These are phyloP conservation scores for Wickerhamomyces sp. DNA, from an alignment of 1,139 yeast genomes.

Conservation along the genomic window DNA sequence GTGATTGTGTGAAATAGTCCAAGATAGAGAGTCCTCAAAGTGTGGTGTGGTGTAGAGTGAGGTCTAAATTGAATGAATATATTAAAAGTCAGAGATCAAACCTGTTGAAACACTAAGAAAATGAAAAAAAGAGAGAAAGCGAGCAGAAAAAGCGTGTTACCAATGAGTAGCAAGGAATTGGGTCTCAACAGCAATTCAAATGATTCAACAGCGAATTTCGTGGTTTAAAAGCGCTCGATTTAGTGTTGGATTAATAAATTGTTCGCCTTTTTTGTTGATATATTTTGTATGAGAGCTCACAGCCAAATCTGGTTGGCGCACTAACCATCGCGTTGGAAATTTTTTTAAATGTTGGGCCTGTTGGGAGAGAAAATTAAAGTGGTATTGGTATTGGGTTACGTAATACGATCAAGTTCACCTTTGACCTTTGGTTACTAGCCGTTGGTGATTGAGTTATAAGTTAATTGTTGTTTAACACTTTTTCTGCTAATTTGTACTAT, in stretches of 20 bases:
- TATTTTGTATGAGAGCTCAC: background rate
- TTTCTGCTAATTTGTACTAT: too few species aligned
- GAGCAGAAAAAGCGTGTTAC: too few species aligned
- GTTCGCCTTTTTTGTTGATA: background rate
- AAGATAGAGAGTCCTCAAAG: background rate
- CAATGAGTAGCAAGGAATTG: too few species aligned
- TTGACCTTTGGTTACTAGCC: too few species aligned
- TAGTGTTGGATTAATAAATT: background rate
- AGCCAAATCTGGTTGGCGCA: background rate
- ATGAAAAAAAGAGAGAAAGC: too few species aligned
- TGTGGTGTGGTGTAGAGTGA: conserved; percentile 1
- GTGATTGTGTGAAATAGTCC: too few species aligned
- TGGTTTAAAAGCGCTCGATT: background rate
- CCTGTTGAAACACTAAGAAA: too few species aligned
- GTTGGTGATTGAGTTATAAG: too few species aligned
- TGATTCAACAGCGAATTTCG: background rate
- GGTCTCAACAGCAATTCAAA: too few species aligned
- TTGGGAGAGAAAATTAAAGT: background rate
- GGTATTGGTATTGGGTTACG: background rate
- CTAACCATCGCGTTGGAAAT: background rate
- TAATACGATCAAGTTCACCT: too few species aligned
- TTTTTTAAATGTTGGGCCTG: background rate
- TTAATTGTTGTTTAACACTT: too few species aligned
- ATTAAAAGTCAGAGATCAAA: background rate
- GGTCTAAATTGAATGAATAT: too few species aligned